phyloP scores from a whole-genome alignment of 805 yeast species.

The Candida lessepsii region DNA sequence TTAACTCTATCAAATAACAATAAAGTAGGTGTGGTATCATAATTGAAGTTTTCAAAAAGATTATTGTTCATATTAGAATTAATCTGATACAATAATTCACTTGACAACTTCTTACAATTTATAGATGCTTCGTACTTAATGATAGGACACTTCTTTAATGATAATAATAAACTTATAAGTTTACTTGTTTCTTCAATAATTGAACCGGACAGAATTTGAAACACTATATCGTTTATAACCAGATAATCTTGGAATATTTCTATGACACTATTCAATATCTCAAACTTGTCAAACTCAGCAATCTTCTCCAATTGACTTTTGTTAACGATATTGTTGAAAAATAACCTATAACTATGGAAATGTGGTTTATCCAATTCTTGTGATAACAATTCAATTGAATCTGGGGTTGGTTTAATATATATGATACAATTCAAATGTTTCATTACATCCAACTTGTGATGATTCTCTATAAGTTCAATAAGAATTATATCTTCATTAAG shows the following conservation, averaged over 20 bases:
- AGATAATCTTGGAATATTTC: slow-evolving; percentile 86
- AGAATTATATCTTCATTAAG: slow-evolving; percentile 81
- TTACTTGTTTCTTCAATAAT: slow-evolving; percentile 35
- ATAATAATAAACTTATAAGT: slow-evolving; percentile 58
- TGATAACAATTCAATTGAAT: slow-evolving; percentile 56
- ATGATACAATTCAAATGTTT: slow-evolving; percentile 76
- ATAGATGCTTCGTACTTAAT: slow-evolving; percentile 79
- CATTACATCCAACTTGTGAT: slow-evolving; percentile 63
- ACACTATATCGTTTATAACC: slow-evolving; percentile 69
- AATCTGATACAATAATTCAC: slow-evolving; percentile 58
- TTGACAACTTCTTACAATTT: slow-evolving; percentile 62
- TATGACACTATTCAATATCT: slow-evolving; percentile 69
- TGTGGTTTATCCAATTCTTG: slow-evolving; percentile 76
- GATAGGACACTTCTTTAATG: slow-evolving; percentile 74
- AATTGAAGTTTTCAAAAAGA: slow-evolving; percentile 64
- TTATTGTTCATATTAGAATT: slow-evolving; percentile 53
- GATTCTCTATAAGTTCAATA: slow-evolving; percentile 55
- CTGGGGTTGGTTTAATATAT: slow-evolving; percentile 70
- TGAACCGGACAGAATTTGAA: slow-evolving; percentile 26
- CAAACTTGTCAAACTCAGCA: slow-evolving; percentile 89
- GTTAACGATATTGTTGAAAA: slow-evolving; percentile 70
- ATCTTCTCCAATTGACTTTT: slow-evolving; percentile 80
- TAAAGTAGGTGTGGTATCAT: slow-evolving; percentile 72
- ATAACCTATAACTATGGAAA: slow-evolving; percentile 74
- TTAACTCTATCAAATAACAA: slow-evolving; percentile 77